Percentiles rank a stretch among this genome's conserved stretches.
These are phyloP conservation scores for Spiraea crenata DNA, from an alignment of 331 rosid species.

Conservation along the genomic window DNA sequence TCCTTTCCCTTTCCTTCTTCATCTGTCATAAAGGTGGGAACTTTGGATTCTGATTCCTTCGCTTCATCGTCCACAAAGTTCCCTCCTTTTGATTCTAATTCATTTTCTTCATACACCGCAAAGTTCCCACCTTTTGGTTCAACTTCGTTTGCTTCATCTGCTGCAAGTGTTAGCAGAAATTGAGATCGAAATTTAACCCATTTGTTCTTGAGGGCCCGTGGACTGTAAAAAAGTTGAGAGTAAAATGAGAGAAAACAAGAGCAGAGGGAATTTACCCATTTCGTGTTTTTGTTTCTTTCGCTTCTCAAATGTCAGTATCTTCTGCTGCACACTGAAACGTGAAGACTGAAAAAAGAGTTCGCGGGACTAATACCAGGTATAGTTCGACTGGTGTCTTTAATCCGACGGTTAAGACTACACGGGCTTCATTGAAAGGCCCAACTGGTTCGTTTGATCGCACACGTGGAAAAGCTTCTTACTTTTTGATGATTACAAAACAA, in stretches of 20 bases:
- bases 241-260: background rate
- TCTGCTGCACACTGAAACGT: background rate
- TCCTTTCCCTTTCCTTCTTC: too few species aligned
- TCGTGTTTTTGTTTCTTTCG: background rate
- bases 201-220: background rate
- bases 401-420: background rate
- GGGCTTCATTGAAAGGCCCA: background rate
- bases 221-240: background rate
- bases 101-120: background rate
- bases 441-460: background rate
- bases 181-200: background rate
- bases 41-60: too few species aligned
- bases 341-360: background rate
- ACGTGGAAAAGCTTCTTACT: background rate
- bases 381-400: background rate
- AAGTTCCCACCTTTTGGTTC: constrained; percentile 21
- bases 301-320: background rate
- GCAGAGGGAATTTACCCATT: background rate
- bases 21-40: too few species aligned
- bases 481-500: too few species aligned
- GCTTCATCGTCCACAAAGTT: too few species aligned
- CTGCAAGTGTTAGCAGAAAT: background rate
- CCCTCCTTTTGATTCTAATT: too few species aligned
- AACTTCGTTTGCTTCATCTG: constrained; percentile 34
- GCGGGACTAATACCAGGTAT: background rate